A percentile compares a stretch with the other conserved stretches of the same genome.
Conservation (phyloP, 352 stramenopile genomes). For the Phytophthora kernoviae region DNA sequence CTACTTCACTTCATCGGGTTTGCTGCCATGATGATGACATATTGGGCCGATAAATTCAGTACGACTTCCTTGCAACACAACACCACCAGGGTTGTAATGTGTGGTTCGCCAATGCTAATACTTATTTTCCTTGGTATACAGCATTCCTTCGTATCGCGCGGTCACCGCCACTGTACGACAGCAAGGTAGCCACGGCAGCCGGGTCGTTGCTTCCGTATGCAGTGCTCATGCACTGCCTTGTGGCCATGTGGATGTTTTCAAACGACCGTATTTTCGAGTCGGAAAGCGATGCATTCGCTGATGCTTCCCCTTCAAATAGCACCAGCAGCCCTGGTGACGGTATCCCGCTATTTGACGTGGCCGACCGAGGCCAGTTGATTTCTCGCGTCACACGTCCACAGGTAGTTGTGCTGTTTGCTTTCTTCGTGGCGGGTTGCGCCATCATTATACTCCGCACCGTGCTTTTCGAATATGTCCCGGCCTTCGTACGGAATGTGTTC, state of each 20-base stretch:
- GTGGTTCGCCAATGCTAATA: neutral
- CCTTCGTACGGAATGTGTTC: slow-evolving; percentile 58
- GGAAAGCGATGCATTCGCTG: slow-evolving; percentile 24
- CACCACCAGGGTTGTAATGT: too few species aligned
- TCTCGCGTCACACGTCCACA: slow-evolving; percentile 66
- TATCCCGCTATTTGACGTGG: slow-evolving; percentile 60
- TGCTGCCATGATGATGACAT: slow-evolving; percentile 74
- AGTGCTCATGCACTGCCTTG: slow-evolving; percentile 70
- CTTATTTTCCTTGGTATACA: slow-evolving; percentile 3
- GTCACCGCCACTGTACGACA: slow-evolving; percentile 74
- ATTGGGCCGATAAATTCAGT: slow-evolving; percentile 91
- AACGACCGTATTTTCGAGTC: slow-evolving; percentile 86
- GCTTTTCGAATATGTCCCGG: slow-evolving; percentile 75
- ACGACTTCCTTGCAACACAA: slow-evolving; percentile 18
- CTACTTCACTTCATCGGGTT: slow-evolving; percentile 79
- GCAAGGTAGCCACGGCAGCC: slow-evolving; percentile 61
- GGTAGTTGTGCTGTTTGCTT: slow-evolving; percentile 78
- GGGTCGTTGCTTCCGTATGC: slow-evolving; percentile 75
- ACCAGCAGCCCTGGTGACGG: slow-evolving; percentile 42
- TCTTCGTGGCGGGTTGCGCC: slow-evolving; percentile 57
- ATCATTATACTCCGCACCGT: slow-evolving; percentile 60
- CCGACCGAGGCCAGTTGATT: slow-evolving; percentile 52
- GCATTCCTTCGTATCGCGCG: slow-evolving; percentile 74
- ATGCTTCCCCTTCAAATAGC: slow-evolving; percentile 14
- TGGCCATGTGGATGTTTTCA: slow-evolving; percentile 89